These are phyloP conservation scores for Coniosporium apollinis DNA, from an alignment of 495 filamentous ascomycete genomes.

Conservation along the genomic window DNA sequence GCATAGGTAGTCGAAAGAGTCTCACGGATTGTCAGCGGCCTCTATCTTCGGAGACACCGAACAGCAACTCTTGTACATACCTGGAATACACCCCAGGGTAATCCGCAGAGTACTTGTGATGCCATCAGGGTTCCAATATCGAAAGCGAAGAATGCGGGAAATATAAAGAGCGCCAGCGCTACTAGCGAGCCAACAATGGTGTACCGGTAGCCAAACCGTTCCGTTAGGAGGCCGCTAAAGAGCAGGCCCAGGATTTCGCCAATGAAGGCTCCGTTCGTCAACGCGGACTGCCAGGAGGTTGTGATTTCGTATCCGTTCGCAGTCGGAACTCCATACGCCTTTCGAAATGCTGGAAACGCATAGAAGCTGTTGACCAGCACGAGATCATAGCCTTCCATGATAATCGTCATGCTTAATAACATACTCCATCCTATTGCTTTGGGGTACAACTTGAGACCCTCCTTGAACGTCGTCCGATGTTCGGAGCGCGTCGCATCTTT, in stretches of 20 bases:
- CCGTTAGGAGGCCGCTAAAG: conserved; percentile 60
- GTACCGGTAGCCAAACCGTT: conserved; percentile 49
- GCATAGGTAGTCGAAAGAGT: conserved; percentile 21
- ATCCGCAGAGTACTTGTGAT: conserved; percentile 16
- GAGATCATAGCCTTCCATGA: conserved; percentile 50
- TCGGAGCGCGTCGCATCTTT: conserved; percentile 13
- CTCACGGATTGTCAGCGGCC: no score
- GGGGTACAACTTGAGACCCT: conserved; percentile 32
- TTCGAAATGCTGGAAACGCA: conserved; percentile 12
- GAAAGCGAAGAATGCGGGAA: conserved; percentile 62
- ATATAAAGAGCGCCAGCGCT: conserved; percentile 46
- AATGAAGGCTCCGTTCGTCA: conserved; percentile 17
- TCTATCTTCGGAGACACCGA: no score
- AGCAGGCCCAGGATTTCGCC: conserved; percentile 32
- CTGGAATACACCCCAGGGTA: conserved; percentile 20
- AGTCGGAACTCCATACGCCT: conserved; percentile 13
- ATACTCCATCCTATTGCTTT: conserved; percentile 44
- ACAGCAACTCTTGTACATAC: no score
- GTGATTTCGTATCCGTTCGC: conserved; percentile 16
- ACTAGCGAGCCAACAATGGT: conserved; percentile 55
- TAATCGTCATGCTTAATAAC: conserved; percentile 43
- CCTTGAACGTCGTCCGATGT: conserved; percentile 14
- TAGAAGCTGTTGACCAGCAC: conserved; percentile 35
- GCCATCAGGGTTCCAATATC: conserved; percentile 52
- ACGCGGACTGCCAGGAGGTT: conserved; percentile 16